Percentiles rank a stretch among this genome's conserved stretches.
Conservation (phyloP, 2,329 filamentous ascomycete species). For the Xylaria multiplex region DNA sequence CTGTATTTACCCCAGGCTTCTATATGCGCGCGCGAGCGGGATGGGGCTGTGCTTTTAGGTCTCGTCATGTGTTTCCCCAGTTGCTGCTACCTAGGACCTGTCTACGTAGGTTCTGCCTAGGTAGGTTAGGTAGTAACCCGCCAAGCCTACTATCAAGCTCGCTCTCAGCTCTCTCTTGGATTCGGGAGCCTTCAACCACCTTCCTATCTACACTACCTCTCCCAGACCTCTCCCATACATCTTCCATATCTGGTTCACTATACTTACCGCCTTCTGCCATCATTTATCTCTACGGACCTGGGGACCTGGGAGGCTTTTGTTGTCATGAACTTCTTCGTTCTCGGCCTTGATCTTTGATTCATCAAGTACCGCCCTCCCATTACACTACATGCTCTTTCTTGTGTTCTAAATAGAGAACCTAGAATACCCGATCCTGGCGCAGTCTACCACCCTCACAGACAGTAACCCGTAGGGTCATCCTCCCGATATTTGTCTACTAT, state of each 20-base stretch:
- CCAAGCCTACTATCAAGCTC: slow-evolving; percentile 9
- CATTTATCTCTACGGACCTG: too few species aligned
- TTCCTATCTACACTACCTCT: background rate
- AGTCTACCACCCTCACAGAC: background rate
- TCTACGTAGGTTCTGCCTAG: background rate
- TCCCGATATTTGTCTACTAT: background rate
- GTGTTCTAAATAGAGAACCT: too few species aligned
- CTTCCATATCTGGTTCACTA: background rate
- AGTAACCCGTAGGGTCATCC: background rate
- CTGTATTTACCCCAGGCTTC: slow-evolving; percentile 11
- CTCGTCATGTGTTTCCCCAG: slow-evolving; percentile 28
- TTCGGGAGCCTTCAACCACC: background rate
- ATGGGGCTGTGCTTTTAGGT: slow-evolving; percentile 26
- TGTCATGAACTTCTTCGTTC: background rate
- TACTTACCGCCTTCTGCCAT: background rate
- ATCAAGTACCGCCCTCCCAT: background rate
- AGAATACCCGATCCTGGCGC: background rate
- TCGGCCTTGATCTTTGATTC: background rate
- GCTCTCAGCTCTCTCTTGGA: background rate
- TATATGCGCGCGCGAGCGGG: background rate
- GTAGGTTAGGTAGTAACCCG: background rate
- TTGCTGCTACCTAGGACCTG: slow-evolving; percentile 1
- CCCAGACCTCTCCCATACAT: background rate
- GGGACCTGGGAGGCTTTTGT: background rate
- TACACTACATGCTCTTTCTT: background rate